A percentile compares a stretch with the other conserved stretches of the same genome.
These are phyloP conservation scores for Penicillium samsonianum DNA, from an alignment of 495 filamentous ascomycete genomes.

Conservation along the genomic window DNA sequence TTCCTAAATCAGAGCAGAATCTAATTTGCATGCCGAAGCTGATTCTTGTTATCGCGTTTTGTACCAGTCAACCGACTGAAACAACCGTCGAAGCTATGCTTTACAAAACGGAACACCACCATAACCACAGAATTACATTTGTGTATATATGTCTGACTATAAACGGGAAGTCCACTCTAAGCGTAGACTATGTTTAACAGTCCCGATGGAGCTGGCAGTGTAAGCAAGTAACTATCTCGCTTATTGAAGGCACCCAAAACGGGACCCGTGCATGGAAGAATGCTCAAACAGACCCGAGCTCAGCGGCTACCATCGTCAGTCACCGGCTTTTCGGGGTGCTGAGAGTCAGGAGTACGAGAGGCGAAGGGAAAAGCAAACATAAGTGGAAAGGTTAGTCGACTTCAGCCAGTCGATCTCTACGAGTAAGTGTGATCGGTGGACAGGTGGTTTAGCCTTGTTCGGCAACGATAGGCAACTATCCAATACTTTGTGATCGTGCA, in stretches of 20 bases:
- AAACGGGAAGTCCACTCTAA: neutral
- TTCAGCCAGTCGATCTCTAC: neutral
- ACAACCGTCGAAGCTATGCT: too few relatives aligned
- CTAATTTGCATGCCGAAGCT: too few relatives aligned
- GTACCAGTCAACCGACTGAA: too few relatives aligned
- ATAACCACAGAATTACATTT: too few relatives aligned
- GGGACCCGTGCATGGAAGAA: neutral
- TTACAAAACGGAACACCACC: too few relatives aligned
- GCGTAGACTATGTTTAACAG: neutral
- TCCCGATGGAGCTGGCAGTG: neutral
- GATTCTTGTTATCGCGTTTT: too few relatives aligned
- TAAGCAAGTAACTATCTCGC: neutral
- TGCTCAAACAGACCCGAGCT: too few relatives aligned
- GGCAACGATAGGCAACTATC: neutral
- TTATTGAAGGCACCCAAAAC: neutral
- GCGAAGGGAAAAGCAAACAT: conserved; percentile 7
- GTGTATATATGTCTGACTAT: neutral
- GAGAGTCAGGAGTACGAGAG: neutral
- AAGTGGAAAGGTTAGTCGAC: neutral
- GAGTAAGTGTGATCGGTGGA: too few relatives aligned
- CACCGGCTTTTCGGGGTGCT: neutral
- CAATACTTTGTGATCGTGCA: neutral
- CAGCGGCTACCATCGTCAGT: conserved; percentile 8
- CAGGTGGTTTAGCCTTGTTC: too few relatives aligned
- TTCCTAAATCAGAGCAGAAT: too few relatives aligned